phyloP scores from a whole-genome alignment of 108 stramenopile genomes.

The Pseudonitzschia multiseries region DNA sequence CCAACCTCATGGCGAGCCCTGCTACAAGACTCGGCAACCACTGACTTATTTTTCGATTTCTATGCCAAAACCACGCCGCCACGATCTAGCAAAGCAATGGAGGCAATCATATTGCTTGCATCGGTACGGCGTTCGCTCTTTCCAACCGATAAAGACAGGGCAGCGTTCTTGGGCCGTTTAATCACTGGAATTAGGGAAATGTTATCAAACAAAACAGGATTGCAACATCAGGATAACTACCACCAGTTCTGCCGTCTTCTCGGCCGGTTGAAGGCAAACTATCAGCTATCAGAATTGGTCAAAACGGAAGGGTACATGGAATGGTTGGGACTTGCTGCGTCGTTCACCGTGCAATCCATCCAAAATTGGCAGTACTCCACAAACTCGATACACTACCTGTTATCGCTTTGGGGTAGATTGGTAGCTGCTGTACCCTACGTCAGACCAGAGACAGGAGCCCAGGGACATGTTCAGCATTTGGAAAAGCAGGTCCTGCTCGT shows the following conservation, averaged over 20 bases:
- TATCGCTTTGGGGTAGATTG: slow-evolving; percentile 94
- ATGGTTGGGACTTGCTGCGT: slow-evolving; percentile 91
- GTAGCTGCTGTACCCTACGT: slow-evolving; percentile 98
- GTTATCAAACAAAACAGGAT: slow-evolving; percentile 87
- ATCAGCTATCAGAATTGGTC: slow-evolving; percentile 94
- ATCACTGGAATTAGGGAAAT: slow-evolving; percentile 89
- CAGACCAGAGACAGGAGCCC: slow-evolving; percentile 85
- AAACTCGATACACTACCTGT: slow-evolving; percentile 95
- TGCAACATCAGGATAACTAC: slow-evolving; percentile 96
- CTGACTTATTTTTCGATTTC: slow-evolving; percentile 90
- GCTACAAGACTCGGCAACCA: slow-evolving; percentile 86
- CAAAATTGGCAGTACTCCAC: slow-evolving; percentile 95
- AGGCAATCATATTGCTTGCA: slow-evolving; percentile 87
- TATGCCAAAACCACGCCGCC: slow-evolving; percentile 95
- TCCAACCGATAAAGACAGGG: slow-evolving; percentile 92
- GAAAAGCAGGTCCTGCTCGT: slow-evolving; percentile 90
- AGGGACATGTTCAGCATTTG: slow-evolving; percentile 83
- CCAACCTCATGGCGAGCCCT: slow-evolving; percentile 92
- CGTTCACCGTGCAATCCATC: slow-evolving; percentile 91
- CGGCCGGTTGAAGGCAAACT: slow-evolving; percentile 96
- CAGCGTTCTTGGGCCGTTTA: slow-evolving; percentile 83
- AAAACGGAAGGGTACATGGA: slow-evolving; percentile 92
- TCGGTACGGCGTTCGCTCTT: slow-evolving; percentile 92
- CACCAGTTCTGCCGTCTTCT: slow-evolving; percentile 97
- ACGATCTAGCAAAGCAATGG: slow-evolving; percentile 88